Percentiles rank a stretch among this genome's conserved stretches.
Evolutionary conservation across 2,329 filamentous ascomycete genomes (phyloP).

Genomic region (Ophiosphaerella herpotricha): DNA sequence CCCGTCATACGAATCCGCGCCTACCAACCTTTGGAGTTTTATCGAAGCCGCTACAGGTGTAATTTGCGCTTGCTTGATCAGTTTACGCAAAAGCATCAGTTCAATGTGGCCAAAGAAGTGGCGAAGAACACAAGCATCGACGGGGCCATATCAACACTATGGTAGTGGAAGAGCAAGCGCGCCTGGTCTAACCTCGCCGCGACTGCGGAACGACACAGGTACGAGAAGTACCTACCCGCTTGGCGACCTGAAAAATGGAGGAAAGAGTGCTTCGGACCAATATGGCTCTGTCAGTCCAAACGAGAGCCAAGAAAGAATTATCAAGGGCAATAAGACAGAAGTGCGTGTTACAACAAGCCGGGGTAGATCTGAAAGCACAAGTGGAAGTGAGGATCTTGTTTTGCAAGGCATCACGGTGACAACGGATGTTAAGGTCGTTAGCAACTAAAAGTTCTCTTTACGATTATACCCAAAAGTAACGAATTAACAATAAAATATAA

Average conservation of each 20-base stretch:
- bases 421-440: conserved; percentile 11
- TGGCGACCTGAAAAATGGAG: conserved; percentile 2
- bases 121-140: conserved; percentile 11
- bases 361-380: conserved; percentile 1
- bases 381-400: conserved; percentile 5
- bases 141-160: conserved; percentile 8
- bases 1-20: conserved; percentile 28
- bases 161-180: conserved; percentile 1
- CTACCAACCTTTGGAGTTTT: conserved; percentile 35
- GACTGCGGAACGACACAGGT: background rate
- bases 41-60: conserved; percentile 34
- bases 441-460: background rate
- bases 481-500: no score
- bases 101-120: conserved; percentile 19
- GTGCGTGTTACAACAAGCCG: conserved; percentile 3
- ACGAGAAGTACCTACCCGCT: conserved; percentile 3
- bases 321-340: conserved; percentile 2
- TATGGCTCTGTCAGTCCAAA: conserved; percentile 13
- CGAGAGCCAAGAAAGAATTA: conserved; percentile 19
- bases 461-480: no score
- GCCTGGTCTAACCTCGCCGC: background rate
- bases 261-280: conserved; percentile 3
- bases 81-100: conserved; percentile 21
- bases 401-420: conserved; percentile 13
- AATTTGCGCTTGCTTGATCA: conserved; percentile 34